These are phyloP conservation scores for Eleusine indica DNA, from an alignment of 176 grass and related monocot genomes.

Conservation along the genomic window DNA sequence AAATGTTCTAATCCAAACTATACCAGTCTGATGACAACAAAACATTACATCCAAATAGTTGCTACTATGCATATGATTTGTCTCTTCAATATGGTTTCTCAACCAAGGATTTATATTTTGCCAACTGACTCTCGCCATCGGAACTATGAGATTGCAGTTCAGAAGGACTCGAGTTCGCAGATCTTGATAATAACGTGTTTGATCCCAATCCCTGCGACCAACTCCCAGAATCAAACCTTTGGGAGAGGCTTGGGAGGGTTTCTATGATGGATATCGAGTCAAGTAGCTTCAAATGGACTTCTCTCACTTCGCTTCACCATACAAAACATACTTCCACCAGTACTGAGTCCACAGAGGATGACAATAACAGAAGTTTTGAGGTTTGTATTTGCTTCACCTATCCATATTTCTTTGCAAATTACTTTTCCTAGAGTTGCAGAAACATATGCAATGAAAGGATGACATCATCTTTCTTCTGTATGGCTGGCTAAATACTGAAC, in stretches of 20 bases:
- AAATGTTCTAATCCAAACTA: neutral
- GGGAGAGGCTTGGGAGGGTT: conserved; percentile 80
- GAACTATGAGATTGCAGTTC: conserved; percentile 52
- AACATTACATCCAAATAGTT: neutral
- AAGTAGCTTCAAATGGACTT: conserved; percentile 68
- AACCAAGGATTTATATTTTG: neutral
- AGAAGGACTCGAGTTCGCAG: conserved; percentile 35
- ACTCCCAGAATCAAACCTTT: conserved; percentile 61
- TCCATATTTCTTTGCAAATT: conserved; percentile 24
- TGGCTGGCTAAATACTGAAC: neutral
- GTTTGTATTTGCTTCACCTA: conserved; percentile 42
- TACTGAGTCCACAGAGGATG: conserved; percentile 75
- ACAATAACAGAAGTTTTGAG: conserved; percentile 84
- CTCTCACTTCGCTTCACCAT: conserved; percentile 78
- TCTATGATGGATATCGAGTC: conserved; percentile 87
- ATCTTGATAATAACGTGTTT: conserved; percentile 38
- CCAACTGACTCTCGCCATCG: neutral
- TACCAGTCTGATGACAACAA: neutral
- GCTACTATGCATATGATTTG: neutral
- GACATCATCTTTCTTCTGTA: conserved; percentile 2
- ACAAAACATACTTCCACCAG: conserved; percentile 73
- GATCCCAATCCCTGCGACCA: conserved; percentile 32
- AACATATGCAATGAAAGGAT: conserved; percentile 12
- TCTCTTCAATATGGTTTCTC: conserved; percentile 11
- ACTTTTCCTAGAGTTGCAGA: conserved; percentile 1